phyloP scores from a whole-genome alignment of 148 eudicot genomes.

The Oxyria digyna region DNA sequence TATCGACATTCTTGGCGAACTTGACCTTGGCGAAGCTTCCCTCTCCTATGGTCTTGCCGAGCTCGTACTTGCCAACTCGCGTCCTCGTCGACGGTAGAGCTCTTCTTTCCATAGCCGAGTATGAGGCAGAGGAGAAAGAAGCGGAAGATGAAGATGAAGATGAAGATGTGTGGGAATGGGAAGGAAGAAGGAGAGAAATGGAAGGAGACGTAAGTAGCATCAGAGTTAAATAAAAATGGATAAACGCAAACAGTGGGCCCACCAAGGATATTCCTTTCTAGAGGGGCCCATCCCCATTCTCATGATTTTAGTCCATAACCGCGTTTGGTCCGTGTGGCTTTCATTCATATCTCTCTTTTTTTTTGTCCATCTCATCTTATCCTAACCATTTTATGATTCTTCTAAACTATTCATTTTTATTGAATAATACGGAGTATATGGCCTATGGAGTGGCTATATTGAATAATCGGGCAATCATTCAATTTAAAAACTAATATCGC shows the following conservation, averaged over 20 bases:
- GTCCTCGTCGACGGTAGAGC: constrained; percentile 28
- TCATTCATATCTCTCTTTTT: neutral
- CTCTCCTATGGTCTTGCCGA: constrained; percentile 72
- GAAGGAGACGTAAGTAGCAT: neutral
- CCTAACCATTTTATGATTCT: neutral
- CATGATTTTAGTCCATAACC: neutral
- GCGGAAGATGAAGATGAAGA: neutral
- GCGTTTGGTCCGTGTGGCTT: constrained; percentile 3
- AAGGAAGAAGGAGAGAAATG: neutral
- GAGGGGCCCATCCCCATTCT: too few relatives aligned
- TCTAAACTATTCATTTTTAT: too few relatives aligned
- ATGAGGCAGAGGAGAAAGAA: neutral
- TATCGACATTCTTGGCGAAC: constrained; percentile 38
- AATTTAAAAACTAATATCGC: too few relatives aligned
- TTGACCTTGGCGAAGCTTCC: constrained; percentile 86
- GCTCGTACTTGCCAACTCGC: constrained; percentile 66
- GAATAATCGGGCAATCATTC: too few relatives aligned
- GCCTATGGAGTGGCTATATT: too few relatives aligned
- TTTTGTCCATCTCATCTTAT: neutral
- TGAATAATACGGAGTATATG: too few relatives aligned
- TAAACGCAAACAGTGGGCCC: neutral
- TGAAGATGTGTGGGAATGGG: too few relatives aligned
- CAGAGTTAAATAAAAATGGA: neutral
- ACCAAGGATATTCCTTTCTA: neutral
- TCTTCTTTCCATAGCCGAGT: constrained; percentile 9